Evolutionary conservation across 352 stramenopile genomes (phyloP).

Genomic region (Pythium scleroteichum): DNA sequence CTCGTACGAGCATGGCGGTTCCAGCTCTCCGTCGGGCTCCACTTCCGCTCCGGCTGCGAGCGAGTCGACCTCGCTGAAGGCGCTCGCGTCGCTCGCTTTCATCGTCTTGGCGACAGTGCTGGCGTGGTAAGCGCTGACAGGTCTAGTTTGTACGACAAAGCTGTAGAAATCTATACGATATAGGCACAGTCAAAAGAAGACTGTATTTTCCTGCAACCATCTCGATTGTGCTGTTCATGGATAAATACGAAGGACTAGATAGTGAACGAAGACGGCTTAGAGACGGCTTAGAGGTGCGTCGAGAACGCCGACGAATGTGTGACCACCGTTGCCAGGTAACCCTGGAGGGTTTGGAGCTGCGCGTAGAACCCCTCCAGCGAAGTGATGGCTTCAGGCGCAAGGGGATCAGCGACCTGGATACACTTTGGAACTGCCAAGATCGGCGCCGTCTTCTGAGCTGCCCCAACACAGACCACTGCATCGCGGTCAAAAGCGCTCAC

Average conservation of each 20-base stretch:
- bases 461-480: slow-evolving; percentile 36
- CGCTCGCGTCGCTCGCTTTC: background rate
- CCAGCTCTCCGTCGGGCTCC: background rate
- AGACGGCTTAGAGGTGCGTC: slow-evolving; percentile 32
- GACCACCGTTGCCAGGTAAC: slow-evolving; percentile 40
- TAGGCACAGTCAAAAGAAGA: background rate
- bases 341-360: slow-evolving; percentile 53
- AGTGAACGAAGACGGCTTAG: no score
- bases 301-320: slow-evolving; percentile 43
- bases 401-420: slow-evolving; percentile 11
- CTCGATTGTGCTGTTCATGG: no score
- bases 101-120: slow-evolving; percentile 7
- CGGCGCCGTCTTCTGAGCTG: slow-evolving; percentile 27
- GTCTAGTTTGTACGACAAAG: no score
- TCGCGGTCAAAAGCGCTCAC: slow-evolving; percentile 34
- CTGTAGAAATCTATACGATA: no score
- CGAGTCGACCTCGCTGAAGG: slow-evolving; percentile 8
- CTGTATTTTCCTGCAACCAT: background rate
- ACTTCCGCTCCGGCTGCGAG: slow-evolving; percentile 1
- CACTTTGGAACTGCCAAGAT: slow-evolving; percentile 49
- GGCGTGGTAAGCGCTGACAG: slow-evolving; percentile 14
- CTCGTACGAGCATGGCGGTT: slow-evolving; percentile 4
- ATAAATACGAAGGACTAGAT: background rate
- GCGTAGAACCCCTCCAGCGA: slow-evolving; percentile 65
- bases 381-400: background rate